Conservation (phyloP, 2,329 filamentous ascomycete species). For the Orbilia blumenaviensis region DNA sequence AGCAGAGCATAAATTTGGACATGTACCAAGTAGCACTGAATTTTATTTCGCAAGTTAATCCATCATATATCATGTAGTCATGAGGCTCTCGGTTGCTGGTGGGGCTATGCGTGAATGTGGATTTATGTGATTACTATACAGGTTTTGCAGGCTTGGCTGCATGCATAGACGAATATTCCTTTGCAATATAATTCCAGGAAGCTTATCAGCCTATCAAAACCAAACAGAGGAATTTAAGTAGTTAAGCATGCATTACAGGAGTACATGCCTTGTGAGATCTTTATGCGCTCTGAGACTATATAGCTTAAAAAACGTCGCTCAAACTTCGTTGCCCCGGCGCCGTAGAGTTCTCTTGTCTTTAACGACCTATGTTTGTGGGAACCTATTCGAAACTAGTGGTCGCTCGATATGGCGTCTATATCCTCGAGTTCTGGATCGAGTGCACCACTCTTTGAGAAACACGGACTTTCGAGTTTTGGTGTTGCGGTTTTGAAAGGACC, state of each 20-base stretch:
- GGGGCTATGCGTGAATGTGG: not conserved
- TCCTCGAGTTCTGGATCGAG: not conserved
- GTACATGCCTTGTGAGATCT: no score
- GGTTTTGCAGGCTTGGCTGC: no score
- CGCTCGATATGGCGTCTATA: not conserved
- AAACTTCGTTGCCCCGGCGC: no score
- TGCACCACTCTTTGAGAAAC: not conserved
- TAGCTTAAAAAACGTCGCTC: no score
- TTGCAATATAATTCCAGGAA: not conserved
- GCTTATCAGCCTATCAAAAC: not conserved
- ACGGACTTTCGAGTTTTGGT: not conserved
- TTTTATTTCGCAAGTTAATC: no score
- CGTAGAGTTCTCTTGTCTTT: not conserved
- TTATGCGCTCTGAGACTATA: no score
- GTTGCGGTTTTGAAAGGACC: not conserved
- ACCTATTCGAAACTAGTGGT: not conserved
- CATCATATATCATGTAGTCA: no score
- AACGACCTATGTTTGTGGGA: not conserved
- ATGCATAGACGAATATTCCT: no score
- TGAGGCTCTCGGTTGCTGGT: not conserved
- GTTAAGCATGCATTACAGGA: no score
- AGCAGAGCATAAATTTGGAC: no score
- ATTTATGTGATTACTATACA: not conserved
- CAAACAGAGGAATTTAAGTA: no score
- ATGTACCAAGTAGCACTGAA: no score